Percentiles rank a stretch among this genome's conserved stretches.
These are phyloP conservation scores for Tylopilus vinaceipallidus DNA, from an alignment of 768 basidiomycete genomes.

Conservation along the genomic window DNA sequence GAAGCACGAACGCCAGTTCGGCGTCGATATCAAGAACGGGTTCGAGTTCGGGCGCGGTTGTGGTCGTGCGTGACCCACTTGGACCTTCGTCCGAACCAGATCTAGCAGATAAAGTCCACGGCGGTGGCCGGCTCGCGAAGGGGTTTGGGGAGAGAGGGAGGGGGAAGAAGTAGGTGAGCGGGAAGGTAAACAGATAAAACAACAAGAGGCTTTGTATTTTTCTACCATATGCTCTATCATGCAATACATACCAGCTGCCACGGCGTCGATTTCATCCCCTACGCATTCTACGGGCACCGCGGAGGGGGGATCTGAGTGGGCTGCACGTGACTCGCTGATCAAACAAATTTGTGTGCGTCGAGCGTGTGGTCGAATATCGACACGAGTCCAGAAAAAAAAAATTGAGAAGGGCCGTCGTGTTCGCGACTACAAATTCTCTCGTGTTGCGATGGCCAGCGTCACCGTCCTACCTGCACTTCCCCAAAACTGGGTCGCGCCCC, in stretches of 20 bases:
- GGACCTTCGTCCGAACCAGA: slow-evolving; percentile 25
- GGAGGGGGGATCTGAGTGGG: background rate
- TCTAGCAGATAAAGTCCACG: background rate
- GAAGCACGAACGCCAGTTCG: background rate
- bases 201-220: background rate
- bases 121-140: slow-evolving; percentile 11
- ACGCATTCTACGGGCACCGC: slow-evolving; percentile 12
- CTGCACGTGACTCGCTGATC: slow-evolving; percentile 17
- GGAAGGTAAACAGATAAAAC: background rate
- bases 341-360: slow-evolving; percentile 1
- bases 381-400: background rate
- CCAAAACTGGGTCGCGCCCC: slow-evolving; percentile 20
- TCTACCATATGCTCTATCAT: background rate
- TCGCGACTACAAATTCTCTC: background rate
- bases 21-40: background rate
- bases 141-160: slow-evolving; percentile 30
- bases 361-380: background rate
- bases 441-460: slow-evolving; percentile 22
- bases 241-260: background rate
- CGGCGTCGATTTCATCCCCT: background rate
- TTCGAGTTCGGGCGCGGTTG: slow-evolving; percentile 5
- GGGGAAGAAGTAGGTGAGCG: slow-evolving; percentile 11
- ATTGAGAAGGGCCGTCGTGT: background rate
- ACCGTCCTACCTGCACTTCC: slow-evolving; percentile 29
- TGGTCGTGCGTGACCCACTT: slow-evolving; percentile 32